These are phyloP conservation scores for Zostera marina DNA, from an alignment of 116 monocot genomes.

Conservation along the genomic window DNA sequence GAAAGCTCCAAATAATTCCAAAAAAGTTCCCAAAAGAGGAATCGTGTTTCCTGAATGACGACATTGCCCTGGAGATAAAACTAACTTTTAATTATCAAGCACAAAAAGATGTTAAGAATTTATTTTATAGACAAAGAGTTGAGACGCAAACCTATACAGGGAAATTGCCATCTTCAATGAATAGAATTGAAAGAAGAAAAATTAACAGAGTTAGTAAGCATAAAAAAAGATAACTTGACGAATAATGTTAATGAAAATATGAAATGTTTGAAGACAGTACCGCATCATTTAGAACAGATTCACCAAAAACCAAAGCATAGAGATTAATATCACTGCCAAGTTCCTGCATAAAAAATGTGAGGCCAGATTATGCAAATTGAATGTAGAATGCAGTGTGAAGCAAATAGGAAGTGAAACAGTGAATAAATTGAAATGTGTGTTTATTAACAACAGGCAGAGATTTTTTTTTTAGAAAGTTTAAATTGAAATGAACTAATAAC, in stretches of 20 bases:
- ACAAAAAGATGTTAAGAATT: background rate
- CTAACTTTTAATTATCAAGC: background rate
- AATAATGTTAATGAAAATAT: background rate
- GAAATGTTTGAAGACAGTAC: constrained; percentile 23
- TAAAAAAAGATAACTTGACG: background rate
- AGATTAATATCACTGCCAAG: constrained; percentile 87
- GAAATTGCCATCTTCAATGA: constrained; percentile 89
- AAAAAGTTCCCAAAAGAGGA: constrained; percentile 47
- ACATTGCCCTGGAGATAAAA: constrained; percentile 67
- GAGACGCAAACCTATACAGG: constrained; percentile 64
- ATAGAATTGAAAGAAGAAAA: background rate
- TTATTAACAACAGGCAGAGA: too few relatives aligned
- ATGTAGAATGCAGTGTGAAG: too few relatives aligned
- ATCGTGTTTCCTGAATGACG: constrained; percentile 66
- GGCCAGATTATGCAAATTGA: background rate
- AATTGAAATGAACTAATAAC: too few relatives aligned
- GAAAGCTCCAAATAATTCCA: constrained; percentile 54
- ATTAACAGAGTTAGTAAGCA: background rate
- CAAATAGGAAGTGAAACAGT: too few relatives aligned
- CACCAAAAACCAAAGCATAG: constrained; percentile 97
- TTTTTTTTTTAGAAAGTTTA: too few relatives aligned
- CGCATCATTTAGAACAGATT: constrained; percentile 97
- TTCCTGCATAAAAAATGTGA: constrained; percentile 34
- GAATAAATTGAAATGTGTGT: too few relatives aligned
- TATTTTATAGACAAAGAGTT: background rate